These are phyloP conservation scores for Colletotrichum siamense DNA, from an alignment of 2,329 filamentous ascomycete species.

Conservation along the genomic window DNA sequence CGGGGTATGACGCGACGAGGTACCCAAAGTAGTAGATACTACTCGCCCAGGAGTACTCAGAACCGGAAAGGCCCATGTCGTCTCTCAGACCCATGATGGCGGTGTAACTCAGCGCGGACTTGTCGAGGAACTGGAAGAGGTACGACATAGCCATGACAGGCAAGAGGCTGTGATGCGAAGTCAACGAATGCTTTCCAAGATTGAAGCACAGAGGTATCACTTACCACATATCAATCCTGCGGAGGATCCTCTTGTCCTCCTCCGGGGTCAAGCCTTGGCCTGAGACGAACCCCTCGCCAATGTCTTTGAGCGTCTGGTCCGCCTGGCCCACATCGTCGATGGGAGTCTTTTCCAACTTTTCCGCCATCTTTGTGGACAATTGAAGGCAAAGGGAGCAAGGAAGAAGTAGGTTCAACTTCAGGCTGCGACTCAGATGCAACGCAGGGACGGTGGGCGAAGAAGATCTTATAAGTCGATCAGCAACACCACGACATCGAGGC, in stretches of 20 bases:
- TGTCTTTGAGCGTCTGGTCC: background rate
- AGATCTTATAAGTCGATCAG: background rate
- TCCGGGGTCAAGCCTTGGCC: background rate
- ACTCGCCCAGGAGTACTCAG: conserved; percentile 57
- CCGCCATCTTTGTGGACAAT: background rate
- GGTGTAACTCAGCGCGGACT: conserved; percentile 43
- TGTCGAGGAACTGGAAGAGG: conserved; percentile 11
- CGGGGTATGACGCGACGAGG: conserved; percentile 35
- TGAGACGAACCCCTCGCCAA: background rate
- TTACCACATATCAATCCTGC: conserved; percentile 41
- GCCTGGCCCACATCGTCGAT: background rate
- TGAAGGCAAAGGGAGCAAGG: background rate
- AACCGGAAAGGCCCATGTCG: conserved; percentile 49
- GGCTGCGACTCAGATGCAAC: background rate
- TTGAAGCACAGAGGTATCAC: conserved; percentile 41
- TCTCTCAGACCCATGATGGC: conserved; percentile 45
- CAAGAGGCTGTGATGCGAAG: conserved; percentile 48
- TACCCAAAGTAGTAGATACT: conserved; percentile 60
- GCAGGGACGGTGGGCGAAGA: background rate
- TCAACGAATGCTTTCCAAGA: conserved; percentile 30
- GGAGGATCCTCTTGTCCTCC: background rate
- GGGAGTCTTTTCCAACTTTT: background rate
- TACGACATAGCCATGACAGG: conserved; percentile 46
- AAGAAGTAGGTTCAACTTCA: background rate
- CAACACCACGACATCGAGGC: background rate